These are phyloP conservation scores for Fusarium mundagurra DNA, from an alignment of 2,329 filamentous ascomycete genomes.

Conservation along the genomic window DNA sequence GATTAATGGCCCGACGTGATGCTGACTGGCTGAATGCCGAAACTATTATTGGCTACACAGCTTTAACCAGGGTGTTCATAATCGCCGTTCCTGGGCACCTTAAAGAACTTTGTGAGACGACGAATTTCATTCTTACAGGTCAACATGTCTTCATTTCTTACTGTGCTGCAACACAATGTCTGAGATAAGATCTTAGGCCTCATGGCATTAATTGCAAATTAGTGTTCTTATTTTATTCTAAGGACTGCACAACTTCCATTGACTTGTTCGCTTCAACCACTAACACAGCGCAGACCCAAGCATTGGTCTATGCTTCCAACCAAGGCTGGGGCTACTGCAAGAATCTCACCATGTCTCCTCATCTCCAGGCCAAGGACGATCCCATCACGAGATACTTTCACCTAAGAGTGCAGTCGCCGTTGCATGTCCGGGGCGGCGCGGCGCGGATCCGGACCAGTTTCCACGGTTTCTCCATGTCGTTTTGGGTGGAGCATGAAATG, in stretches of 20 bases:
- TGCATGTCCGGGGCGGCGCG: conserved; percentile 17
- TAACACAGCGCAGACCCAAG: neutral
- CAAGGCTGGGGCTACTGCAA: neutral
- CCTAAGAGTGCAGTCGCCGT: conserved; percentile 32
- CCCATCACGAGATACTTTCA: conserved; percentile 44
- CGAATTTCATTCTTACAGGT: neutral
- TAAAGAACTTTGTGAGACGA: neutral
- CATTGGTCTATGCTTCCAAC: neutral
- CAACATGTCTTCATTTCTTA: neutral
- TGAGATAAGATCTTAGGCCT: conserved; percentile 21
- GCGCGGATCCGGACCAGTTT: conserved; percentile 15
- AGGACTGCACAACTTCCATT: neutral
- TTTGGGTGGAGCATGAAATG: conserved; percentile 3
- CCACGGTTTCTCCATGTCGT: conserved; percentile 7
- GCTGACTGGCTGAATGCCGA: conserved; percentile 20
- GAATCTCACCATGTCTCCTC: conserved; percentile 22
- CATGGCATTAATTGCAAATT: neutral
- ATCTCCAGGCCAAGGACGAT: conserved; percentile 10
- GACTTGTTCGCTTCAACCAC: neutral
- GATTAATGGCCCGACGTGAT: conserved; percentile 32
- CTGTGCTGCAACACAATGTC: neutral
- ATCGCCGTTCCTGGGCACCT: conserved; percentile 3
- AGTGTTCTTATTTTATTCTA: neutral
- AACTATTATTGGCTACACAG: conserved; percentile 11
- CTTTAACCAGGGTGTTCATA: neutral